Base-by-base conservation (phyloP, 176 grass and related monocot genomes). In the Triticum dicoccoides region DNA sequence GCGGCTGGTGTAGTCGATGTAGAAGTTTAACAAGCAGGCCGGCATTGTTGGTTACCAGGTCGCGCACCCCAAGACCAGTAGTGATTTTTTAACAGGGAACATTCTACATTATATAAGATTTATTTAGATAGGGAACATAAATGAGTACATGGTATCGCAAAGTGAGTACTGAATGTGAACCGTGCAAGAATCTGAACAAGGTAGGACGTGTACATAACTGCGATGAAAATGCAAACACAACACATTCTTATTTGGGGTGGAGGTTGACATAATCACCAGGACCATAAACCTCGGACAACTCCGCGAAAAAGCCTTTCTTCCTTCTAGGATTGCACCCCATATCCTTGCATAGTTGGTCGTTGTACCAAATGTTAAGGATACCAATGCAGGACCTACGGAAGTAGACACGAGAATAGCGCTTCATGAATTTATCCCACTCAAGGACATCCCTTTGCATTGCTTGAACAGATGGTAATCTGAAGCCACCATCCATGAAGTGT, bases 401-500 rank as follows among this genome's bases (percentile, higher is more conserved):
- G 86, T 93, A 83, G 8, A 25, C 18, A 1, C 82, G 9, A 72
- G 67, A 82, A 29, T 90, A 91, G 27, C 86, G 80, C 58, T 88
- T 90, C 86, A 91, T 93, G 73, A n/a, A 88, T 27, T 91, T 91
- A 21, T 90, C 88, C 92, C 82, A 88, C 74, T 88, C 82, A 38
- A 86, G 65, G 3, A 86, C 44, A 80, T 91, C 73, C 56, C 78
- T 88, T 59, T 86, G 77, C 92, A 91, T 93, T 7, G 65, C 49
- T 44, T 24, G 12, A 41, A 88, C 45, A 62, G 18, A 58, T 18
- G 92, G 92, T 18, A 93, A 35, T 39, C 81, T 85, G 73, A 93
- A 91, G 11, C 92, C 71, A 12, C 89, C 91, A 9, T 88, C 85
- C 25, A 93, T 52, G 75, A 90, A 88, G 78, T 88, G 81, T 5